phyloP scores from a whole-genome alignment of 139 green algal species.

The Picochlorum sp. region DNA sequence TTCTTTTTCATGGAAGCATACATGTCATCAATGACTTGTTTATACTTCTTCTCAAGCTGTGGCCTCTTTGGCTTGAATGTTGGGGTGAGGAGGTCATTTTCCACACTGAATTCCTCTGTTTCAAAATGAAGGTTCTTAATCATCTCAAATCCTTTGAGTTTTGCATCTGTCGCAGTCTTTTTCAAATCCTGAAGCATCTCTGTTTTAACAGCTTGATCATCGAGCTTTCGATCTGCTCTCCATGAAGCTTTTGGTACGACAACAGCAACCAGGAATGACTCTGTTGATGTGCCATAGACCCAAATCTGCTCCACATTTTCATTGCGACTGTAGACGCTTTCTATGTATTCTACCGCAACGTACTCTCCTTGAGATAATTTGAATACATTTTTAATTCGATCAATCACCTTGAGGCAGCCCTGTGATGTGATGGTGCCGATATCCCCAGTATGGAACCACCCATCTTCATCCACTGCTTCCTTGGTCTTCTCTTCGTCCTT shows the following conservation, averaged over 20 bases:
- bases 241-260: conserved; percentile 67
- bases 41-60: conserved; percentile 62
- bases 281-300: conserved; percentile 77
- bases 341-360: conserved; percentile 81
- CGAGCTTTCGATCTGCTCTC: conserved; percentile 9
- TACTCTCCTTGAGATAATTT: conserved; percentile 86
- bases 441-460: conserved; percentile 80
- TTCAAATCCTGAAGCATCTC: conserved; percentile 47
- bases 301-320: conserved; percentile 73
- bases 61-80: conserved; percentile 84
- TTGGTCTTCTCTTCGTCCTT: conserved; percentile 60
- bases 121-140: conserved; percentile 56
- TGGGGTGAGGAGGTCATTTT: conserved; percentile 63
- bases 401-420: conserved; percentile 80
- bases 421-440: conserved; percentile 56
- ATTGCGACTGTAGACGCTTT: conserved; percentile 66
- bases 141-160: conserved; percentile 75
- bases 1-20: conserved; percentile 34
- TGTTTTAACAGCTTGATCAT: conserved; percentile 12
- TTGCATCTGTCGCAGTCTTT: conserved; percentile 60
- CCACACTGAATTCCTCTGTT: conserved; percentile 39
- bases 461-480: conserved; percentile 64
- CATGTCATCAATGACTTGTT: conserved; percentile 50
- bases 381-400: conserved; percentile 99
- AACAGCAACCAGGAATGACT: conserved; percentile 70